Percentiles rank a stretch among this genome's conserved stretches.
phyloP scores from a whole-genome alignment of 176 grass and related monocot genomes.

The Leersia perrieri region DNA sequence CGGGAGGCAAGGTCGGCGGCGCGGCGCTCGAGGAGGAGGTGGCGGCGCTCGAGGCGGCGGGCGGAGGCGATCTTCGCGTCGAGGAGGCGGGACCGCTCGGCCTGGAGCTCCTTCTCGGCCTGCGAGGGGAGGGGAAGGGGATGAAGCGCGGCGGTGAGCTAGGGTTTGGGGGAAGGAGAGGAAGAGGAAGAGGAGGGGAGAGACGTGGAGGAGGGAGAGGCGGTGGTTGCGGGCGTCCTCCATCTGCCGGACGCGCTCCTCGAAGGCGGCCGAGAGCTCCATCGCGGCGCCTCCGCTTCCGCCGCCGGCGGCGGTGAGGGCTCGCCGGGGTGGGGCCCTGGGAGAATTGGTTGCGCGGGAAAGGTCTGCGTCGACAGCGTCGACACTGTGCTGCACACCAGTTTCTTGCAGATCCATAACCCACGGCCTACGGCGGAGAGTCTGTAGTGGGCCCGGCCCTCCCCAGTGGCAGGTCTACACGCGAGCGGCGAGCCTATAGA shows the following conservation, averaged over 20 bases:
- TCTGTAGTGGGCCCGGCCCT: too few species aligned
- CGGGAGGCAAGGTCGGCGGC: slow-evolving; percentile 61
- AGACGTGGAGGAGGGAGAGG: slow-evolving; percentile 63
- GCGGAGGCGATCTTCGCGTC: slow-evolving; percentile 38
- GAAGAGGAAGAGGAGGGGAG: neutral
- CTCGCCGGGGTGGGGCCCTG: neutral
- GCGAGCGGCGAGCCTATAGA: too few species aligned
- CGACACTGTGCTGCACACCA: neutral
- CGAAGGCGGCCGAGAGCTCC: slow-evolving; percentile 72
- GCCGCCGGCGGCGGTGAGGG: neutral
- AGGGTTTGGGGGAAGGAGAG: slow-evolving; percentile 6
- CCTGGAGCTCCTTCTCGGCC: slow-evolving; percentile 80
- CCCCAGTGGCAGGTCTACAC: too few species aligned
- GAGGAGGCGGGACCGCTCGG: slow-evolving; percentile 52
- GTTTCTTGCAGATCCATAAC: neutral
- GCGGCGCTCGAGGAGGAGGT: slow-evolving; percentile 68
- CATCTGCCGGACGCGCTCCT: slow-evolving; percentile 78
- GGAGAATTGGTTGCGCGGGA: slow-evolving; percentile 21
- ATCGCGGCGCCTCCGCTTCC: slow-evolving; percentile 29
- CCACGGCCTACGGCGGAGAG: too few species aligned
- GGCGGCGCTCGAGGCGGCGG: slow-evolving; percentile 50
- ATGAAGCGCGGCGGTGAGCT: slow-evolving; percentile 15
- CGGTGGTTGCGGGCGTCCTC: slow-evolving; percentile 69
- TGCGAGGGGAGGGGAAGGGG: slow-evolving; percentile 19
- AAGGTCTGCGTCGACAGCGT: neutral